Conservation (phyloP, 495 filamentous ascomycete genomes). For the Aspergillus nidulans region DNA sequence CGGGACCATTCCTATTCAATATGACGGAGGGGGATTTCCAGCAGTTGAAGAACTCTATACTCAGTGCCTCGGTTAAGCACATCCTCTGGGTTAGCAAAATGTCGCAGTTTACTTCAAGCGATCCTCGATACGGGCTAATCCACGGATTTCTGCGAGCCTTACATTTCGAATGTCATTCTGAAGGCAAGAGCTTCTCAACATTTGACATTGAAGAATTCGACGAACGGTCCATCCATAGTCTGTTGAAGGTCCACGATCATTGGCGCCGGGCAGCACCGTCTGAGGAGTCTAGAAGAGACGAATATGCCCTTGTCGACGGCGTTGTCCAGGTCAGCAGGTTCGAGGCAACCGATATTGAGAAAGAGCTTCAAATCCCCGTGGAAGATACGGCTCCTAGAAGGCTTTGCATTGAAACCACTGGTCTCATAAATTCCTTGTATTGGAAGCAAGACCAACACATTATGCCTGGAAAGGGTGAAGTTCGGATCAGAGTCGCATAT, state of each 20-base stretch:
- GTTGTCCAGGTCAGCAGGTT: constrained; percentile 22
- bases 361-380: background rate
- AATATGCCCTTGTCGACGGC: constrained; percentile 23
- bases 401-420: constrained; percentile 10
- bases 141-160: background rate
- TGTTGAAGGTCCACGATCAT: constrained; percentile 8
- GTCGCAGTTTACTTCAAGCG: background rate
- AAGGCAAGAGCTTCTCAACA: background rate
- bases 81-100: background rate
- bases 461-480: constrained; percentile 13
- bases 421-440: constrained; percentile 19
- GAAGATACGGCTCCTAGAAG: constrained; percentile 1
- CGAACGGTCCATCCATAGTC: constrained; percentile 17
- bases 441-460: constrained; percentile 8
- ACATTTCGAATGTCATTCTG: background rate
- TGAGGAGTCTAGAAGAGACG: constrained; percentile 1
- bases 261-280: constrained; percentile 14
- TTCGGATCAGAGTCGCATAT: constrained; percentile 26
- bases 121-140: background rate
- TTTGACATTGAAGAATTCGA: background rate
- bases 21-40: constrained; percentile 17
- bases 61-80: constrained; percentile 24
- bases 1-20: constrained; percentile 30
- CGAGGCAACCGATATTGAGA: constrained; percentile 15
- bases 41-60: constrained; percentile 14